Conservation (phyloP, 805 yeast species). For the Kodamaea restingae region DNA sequence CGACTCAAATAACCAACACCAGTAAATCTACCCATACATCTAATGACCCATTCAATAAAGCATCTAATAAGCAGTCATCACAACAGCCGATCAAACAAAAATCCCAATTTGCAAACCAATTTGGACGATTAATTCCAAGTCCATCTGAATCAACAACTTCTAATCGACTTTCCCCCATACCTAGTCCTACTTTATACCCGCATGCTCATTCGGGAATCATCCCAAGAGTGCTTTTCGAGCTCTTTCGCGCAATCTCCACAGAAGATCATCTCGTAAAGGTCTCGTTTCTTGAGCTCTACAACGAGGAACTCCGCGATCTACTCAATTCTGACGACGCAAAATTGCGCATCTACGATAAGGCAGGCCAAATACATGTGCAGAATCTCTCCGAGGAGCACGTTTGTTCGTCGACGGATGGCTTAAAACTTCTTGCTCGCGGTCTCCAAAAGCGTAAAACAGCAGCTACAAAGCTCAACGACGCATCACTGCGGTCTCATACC, state of each 20-base stretch:
- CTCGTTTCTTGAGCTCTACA: constrained; percentile 81
- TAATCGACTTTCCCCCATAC: background rate
- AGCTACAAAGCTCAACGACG: constrained; percentile 68
- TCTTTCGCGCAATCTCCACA: constrained; percentile 49
- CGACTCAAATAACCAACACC: too few relatives aligned
- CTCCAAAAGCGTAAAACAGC: constrained; percentile 60
- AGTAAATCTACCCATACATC: too few relatives aligned
- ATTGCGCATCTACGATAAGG: constrained; percentile 38
- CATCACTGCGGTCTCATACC: constrained; percentile 73
- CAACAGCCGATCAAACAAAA: too few relatives aligned
- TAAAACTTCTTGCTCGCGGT: constrained; percentile 53
- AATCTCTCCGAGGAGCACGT: constrained; percentile 62
- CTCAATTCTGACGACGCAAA: constrained; percentile 44
- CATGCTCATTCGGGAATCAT: constrained; percentile 54
- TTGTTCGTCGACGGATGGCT: constrained; percentile 52
- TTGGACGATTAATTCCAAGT: too few relatives aligned
- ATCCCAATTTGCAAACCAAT: too few relatives aligned
- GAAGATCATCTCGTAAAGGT: constrained; percentile 67
- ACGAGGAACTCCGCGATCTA: constrained; percentile 79
- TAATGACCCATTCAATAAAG: too few relatives aligned
- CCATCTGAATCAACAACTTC: too few relatives aligned
- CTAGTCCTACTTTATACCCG: background rate
- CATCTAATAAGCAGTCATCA: too few relatives aligned
- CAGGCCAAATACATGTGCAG: constrained; percentile 46
- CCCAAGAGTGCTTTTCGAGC: constrained; percentile 41